These are phyloP conservation scores for Globisporangium perplexum DNA, from an alignment of 352 stramenopile genomes.

Conservation along the genomic window DNA sequence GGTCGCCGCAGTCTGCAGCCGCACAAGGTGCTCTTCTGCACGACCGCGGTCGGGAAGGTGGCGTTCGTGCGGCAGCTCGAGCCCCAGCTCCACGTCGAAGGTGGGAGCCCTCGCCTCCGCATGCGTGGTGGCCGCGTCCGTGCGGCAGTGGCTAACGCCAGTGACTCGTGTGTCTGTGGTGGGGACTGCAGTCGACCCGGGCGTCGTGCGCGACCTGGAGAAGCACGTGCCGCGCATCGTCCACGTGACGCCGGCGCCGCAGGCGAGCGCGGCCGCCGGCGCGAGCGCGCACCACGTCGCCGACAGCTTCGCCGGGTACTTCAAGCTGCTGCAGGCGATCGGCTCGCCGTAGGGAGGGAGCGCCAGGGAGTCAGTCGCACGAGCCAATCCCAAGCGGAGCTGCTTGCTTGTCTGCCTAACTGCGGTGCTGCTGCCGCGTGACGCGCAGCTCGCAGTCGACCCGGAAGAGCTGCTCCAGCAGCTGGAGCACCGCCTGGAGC, in stretches of 20 bases:
- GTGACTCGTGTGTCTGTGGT: no score
- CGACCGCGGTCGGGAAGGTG: slow-evolving; percentile 67
- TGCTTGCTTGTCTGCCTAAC: no score
- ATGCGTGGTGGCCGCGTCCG: no score
- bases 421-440: no score
- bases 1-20: slow-evolving; percentile 22
- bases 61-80: slow-evolving; percentile 86
- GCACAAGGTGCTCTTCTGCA: slow-evolving; percentile 83
- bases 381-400: no score
- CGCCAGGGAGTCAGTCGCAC: no score
- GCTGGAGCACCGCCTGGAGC: slow-evolving; percentile 38
- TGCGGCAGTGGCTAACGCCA: background rate
- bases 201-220: slow-evolving; percentile 54
- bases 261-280: slow-evolving; percentile 14
- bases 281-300: slow-evolving; percentile 51
- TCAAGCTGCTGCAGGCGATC: slow-evolving; percentile 41
- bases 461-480: slow-evolving; percentile 50
- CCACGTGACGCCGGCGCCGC: slow-evolving; percentile 33
- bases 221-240: slow-evolving; percentile 76
- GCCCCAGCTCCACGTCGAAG: slow-evolving; percentile 77
- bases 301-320: slow-evolving; percentile 67
- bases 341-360: slow-evolving; percentile 2
- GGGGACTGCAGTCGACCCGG: slow-evolving; percentile 42
- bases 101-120: no score
- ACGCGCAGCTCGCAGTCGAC: slow-evolving; percentile 35